Conservation (phyloP, 768 basidiomycete species). For the Amanita phalloides region DNA sequence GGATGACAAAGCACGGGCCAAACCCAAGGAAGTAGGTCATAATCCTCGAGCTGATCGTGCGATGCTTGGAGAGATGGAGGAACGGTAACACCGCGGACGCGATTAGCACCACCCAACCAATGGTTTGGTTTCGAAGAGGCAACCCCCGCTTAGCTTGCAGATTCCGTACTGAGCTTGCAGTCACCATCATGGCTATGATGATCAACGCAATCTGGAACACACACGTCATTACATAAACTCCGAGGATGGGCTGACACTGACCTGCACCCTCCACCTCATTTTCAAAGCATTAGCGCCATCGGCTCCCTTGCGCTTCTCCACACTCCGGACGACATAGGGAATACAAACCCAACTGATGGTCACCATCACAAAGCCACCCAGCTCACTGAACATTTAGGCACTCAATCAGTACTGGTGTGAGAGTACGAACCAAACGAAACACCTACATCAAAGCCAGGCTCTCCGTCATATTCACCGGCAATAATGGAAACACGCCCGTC, state of each 20-base stretch:
- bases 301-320: slow-evolving; percentile 1
- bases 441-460: slow-evolving; percentile 49
- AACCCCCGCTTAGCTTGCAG: slow-evolving; percentile 61
- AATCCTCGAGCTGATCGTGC: slow-evolving; percentile 37
- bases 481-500: slow-evolving; percentile 59
- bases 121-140: slow-evolving; percentile 44
- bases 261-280: slow-evolving; percentile 6
- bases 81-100: slow-evolving; percentile 47
- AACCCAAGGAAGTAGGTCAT: slow-evolving; percentile 62
- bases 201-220: slow-evolving; percentile 33
- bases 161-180: slow-evolving; percentile 43
- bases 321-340: slow-evolving; percentile 4
- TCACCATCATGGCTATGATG: slow-evolving; percentile 36
- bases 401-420: background rate
- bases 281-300: background rate
- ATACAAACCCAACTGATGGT: slow-evolving; percentile 17
- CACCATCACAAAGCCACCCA: slow-evolving; percentile 38
- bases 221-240: background rate
- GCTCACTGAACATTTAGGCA: slow-evolving; percentile 19
- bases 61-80: slow-evolving; percentile 21
- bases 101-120: slow-evolving; percentile 53
- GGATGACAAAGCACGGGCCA: slow-evolving; percentile 62
- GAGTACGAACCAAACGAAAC: background rate
- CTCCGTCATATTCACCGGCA: slow-evolving; percentile 66
- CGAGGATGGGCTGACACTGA: background rate